Evolutionary conservation across 768 basidiomycete genomes (phyloP), one percentile per base, ranked within the genome.

Genomic region (Trametes meyenii): DNA sequence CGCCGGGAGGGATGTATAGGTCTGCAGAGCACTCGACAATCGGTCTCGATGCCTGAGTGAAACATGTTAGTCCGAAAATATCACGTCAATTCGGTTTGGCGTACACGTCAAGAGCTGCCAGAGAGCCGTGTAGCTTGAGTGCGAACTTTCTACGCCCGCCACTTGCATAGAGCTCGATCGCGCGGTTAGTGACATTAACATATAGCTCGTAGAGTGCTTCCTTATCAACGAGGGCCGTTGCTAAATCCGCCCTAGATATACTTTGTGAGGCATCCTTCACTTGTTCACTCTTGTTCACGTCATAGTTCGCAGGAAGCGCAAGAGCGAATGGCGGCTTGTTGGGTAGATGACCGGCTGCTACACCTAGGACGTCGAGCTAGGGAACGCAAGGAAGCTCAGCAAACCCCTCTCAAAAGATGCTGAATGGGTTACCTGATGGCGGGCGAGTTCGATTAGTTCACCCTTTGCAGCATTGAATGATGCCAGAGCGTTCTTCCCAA

Each of bases 71-170:
- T 19, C n/a, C 40, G 48, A 24, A 19, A 58, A 23, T n/a, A 1
- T 46, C 17, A 46, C 19, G 49, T 46, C 8, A 24, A 26, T 24
- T 13, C 3, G 2, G 11, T 38, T 4, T 12, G 5, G 76, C 94
- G 65, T 77, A 98, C 96, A 89, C 73, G 65, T 98, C 95, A 39
- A 98, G 82, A 16, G 90, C 92, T 3, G 95, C 96, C 16, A 98
- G 78, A 67, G 83, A 88, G 1, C 91, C 92, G 63, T 95, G 91
- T 50, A 98, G 75, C 66, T 89, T 90, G 38, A 96, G 76, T 11
- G 94, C 94, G 70, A 90, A 92, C 69, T 96, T 90, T 50, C 88
- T 82, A 45, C 95, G 85, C 17, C 88, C 89, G n/a, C 89, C 88
- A 65, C 84, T 87, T 51, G 85, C 88, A 68, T 94, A 97, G 64